Percentiles rank a stretch among this genome's conserved stretches.
Evolutionary conservation across 495 filamentous ascomycete genomes (phyloP).

Genomic region (Tuber magnatum): DNA sequence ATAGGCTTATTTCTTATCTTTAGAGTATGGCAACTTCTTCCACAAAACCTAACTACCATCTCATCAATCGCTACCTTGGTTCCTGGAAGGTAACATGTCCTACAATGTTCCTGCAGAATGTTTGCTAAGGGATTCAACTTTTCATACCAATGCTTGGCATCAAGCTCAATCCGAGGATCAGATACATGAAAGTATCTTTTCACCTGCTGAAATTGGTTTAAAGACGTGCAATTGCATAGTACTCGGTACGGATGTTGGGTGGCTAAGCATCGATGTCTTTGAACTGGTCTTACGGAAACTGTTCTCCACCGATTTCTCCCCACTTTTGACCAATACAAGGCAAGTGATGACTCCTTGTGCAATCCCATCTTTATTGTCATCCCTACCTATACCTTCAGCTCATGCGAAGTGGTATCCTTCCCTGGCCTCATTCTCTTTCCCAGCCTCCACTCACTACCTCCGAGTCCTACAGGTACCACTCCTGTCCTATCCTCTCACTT

Average conservation of each 20-base stretch:
- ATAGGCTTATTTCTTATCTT: too few relatives aligned
- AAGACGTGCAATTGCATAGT: too few relatives aligned
- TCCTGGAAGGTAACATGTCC: slow-evolving; percentile 5
- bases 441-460: background rate
- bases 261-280: background rate
- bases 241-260: too few relatives aligned
- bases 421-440: slow-evolving; percentile 6
- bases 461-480: background rate
- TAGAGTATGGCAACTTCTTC: slow-evolving; percentile 6
- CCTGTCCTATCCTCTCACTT: too few relatives aligned
- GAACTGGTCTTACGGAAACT: background rate
- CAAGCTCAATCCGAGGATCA: too few relatives aligned
- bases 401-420: background rate
- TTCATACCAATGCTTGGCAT: background rate
- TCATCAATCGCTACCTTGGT: slow-evolving; percentile 18
- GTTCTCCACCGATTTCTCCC: background rate
- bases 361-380: slow-evolving; percentile 10
- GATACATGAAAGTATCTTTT: too few relatives aligned
- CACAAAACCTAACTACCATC: slow-evolving; percentile 19
- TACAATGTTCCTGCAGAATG: background rate
- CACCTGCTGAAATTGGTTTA: too few relatives aligned
- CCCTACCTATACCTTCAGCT: slow-evolving; percentile 4
- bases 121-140: slow-evolving; percentile 2
- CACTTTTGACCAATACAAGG: background rate
- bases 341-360: background rate